These are phyloP conservation scores for Beauveria varroae DNA, from an alignment of 2,329 filamentous ascomycete genomes.

Conservation along the genomic window DNA sequence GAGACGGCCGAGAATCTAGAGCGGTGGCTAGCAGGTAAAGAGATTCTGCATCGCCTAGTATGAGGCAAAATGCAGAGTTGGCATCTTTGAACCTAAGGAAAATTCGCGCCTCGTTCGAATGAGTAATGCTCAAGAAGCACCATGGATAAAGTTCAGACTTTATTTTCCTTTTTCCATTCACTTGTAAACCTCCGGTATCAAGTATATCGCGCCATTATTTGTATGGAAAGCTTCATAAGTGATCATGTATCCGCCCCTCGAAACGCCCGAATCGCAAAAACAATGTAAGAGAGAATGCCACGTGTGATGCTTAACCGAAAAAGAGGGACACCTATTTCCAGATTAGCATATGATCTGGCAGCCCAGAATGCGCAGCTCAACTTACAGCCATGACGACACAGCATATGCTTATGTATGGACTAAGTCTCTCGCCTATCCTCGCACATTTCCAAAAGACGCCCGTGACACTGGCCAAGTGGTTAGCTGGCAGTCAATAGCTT, in stretches of 20 bases:
- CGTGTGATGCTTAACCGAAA: slow-evolving; percentile 28
- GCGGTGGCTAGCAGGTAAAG: slow-evolving; percentile 33
- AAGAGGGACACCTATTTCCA: slow-evolving; percentile 27
- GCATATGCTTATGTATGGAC: slow-evolving; percentile 90
- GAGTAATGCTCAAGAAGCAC: not conserved
- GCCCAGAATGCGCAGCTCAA: slow-evolving; percentile 2
- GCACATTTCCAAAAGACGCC: slow-evolving; percentile 96
- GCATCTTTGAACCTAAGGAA: not conserved
- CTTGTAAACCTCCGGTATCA: not conserved
- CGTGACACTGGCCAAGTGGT: slow-evolving; percentile 35
- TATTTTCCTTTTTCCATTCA: not conserved
- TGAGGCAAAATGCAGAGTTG: not conserved
- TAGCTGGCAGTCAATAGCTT: not conserved
- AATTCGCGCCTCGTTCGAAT: not conserved
- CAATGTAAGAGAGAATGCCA: slow-evolving; percentile 1
- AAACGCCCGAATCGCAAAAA: slow-evolving; percentile 9
- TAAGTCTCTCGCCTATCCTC: slow-evolving; percentile 83
- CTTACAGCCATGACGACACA: slow-evolving; percentile 88
- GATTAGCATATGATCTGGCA: not conserved
- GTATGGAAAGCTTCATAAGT: slow-evolving; percentile 8
- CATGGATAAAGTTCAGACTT: not conserved
- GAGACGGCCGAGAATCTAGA: slow-evolving; percentile 57
- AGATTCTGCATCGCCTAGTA: slow-evolving; percentile 14
- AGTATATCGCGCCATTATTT: slow-evolving; percentile 6
- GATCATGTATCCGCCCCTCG: slow-evolving; percentile 6